Evolutionary conservation across 257 asterid species (phyloP).

Genomic region (Ballota nigra): DNA sequence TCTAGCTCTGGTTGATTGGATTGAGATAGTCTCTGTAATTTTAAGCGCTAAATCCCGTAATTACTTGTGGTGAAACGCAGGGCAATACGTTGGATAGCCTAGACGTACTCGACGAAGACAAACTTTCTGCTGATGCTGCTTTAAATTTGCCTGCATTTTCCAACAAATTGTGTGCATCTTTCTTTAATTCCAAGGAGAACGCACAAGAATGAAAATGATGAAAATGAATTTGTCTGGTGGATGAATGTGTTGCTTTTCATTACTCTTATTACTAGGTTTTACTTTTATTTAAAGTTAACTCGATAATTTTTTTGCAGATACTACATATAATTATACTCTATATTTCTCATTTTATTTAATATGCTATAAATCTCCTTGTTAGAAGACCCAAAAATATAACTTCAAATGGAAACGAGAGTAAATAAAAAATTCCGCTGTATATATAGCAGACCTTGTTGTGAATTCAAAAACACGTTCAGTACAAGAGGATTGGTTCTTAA

Average conservation of each 20-base stretch:
- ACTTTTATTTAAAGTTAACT: background rate
- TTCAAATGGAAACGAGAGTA: too few species aligned
- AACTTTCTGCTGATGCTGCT: slow-evolving; percentile 40
- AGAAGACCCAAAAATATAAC: too few species aligned
- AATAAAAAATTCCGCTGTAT: too few species aligned
- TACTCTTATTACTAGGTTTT: background rate
- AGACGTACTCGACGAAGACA: slow-evolving; percentile 53
- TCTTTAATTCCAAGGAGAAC: background rate
- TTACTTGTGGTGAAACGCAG: slow-evolving; percentile 27
- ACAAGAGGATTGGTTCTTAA: too few species aligned
- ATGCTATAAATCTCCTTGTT: too few species aligned
- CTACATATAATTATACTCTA: too few species aligned
- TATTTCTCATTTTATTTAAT: too few species aligned
- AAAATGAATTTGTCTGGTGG: background rate
- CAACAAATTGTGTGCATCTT: slow-evolving; percentile 26
- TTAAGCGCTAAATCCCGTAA: background rate
- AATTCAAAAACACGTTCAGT: too few species aligned
- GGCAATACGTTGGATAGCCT: slow-evolving; percentile 21
- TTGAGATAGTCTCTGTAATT: background rate
- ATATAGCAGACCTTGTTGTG: too few species aligned
- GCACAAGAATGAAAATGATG: background rate
- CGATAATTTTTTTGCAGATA: background rate
- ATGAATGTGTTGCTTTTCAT: background rate
- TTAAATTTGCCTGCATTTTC: slow-evolving; percentile 51
- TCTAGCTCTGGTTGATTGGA: background rate